phyloP scores from a whole-genome alignment of 257 asterid species.

The Ilex asprella region DNA sequence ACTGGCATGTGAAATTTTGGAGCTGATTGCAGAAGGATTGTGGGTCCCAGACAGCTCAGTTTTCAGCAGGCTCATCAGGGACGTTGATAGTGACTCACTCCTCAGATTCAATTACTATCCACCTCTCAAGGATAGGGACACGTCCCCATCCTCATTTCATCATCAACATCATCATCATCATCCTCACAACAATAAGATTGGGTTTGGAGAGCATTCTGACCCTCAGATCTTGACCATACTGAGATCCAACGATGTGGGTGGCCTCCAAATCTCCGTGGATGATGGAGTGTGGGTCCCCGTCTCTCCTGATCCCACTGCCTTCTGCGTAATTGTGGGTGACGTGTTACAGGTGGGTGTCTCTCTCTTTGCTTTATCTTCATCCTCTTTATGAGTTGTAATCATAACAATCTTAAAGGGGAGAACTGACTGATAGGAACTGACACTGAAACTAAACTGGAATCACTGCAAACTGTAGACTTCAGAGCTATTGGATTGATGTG shows the following conservation, averaged over 20 bases:
- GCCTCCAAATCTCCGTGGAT: conserved; percentile 49
- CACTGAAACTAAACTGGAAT: too few relatives aligned
- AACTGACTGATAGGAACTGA: too few relatives aligned
- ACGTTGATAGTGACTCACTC: conserved; percentile 40
- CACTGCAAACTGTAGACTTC: too few relatives aligned
- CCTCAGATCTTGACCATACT: conserved; percentile 80
- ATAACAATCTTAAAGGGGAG: too few relatives aligned
- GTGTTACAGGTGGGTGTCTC: conserved; percentile 41
- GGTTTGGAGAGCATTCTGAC: conserved; percentile 87
- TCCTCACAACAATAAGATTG: conserved; percentile 18
- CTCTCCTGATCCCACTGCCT: conserved; percentile 35
- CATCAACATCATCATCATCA: not conserved
- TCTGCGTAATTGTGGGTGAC: conserved; percentile 71
- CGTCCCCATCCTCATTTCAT: conserved; percentile 12
- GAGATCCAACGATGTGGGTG: conserved; percentile 50
- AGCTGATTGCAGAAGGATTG: conserved; percentile 48
- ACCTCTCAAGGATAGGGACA: conserved; percentile 11
- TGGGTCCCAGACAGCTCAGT: conserved; percentile 26
- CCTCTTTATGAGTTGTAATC: too few relatives aligned
- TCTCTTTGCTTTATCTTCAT: too few relatives aligned
- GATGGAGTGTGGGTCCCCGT: conserved; percentile 69
- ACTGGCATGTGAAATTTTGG: conserved; percentile 64
- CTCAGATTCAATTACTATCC: conserved; percentile 79
- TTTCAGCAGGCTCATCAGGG: conserved; percentile 40
- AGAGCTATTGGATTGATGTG: too few relatives aligned